Conservation (phyloP, 345 rosid species). For the Pugionium dolabratum region DNA sequence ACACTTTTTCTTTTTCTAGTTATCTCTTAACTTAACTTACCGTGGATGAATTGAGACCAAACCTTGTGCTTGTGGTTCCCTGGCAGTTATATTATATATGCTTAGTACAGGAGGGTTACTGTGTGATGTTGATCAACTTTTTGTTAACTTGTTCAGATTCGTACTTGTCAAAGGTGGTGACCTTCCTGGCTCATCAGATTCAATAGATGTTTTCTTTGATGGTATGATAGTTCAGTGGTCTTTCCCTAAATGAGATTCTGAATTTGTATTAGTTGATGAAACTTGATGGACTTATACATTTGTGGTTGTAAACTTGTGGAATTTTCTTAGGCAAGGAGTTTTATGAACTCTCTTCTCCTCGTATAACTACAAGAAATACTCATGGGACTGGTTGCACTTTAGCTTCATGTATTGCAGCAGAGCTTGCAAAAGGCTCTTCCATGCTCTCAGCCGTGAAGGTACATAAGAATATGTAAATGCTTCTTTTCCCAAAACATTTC, state of each 20-base stretch:
- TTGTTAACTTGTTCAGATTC: conserved; percentile 47
- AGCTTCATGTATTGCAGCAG: conserved; percentile 98
- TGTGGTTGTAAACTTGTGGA: conserved; percentile 19
- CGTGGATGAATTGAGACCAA: not conserved
- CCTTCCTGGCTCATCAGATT: conserved; percentile 79
- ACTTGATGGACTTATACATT: not conserved
- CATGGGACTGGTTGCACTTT: conserved; percentile 98
- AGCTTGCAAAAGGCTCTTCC: conserved; percentile 85
- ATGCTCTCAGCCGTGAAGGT: conserved; percentile 87
- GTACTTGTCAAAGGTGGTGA: conserved; percentile 97
- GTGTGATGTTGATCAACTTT: conserved; percentile 17
- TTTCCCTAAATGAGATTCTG: conserved; percentile 1
- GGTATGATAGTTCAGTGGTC: conserved; percentile 45
- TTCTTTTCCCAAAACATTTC: conserved; percentile 9
- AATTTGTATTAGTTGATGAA: not conserved
- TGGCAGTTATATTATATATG: not conserved
- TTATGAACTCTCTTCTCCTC: conserved; percentile 64
- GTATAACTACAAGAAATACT: conserved; percentile 72
- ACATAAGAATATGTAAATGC: conserved; percentile 6
- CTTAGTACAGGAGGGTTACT: not conserved
- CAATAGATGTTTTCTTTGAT: conserved; percentile 80
- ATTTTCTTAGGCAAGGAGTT: conserved; percentile 55
- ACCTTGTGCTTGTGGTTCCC: not conserved
- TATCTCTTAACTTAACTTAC: not conserved
- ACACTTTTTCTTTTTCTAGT: not conserved